Evolutionary conservation across 306 rosid genomes (phyloP), one percentile per base, ranked within the genome.

Genomic region (Casuarina equisetifolia): DNA sequence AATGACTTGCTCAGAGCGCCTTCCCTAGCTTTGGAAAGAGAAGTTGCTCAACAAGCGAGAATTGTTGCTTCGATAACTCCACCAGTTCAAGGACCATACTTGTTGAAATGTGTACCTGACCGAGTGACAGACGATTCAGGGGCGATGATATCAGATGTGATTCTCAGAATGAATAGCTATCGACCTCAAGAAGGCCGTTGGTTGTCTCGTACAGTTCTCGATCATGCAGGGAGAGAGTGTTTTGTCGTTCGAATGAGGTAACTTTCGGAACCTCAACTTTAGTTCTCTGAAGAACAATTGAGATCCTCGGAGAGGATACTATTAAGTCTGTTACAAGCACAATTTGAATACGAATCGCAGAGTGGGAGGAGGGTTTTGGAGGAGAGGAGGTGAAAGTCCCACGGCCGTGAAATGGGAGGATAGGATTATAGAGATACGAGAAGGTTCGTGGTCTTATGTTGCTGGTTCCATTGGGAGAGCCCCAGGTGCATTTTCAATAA

Each of bases 171-270:
- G 95, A 94, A 89, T 80, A 86, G 83, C 57, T 90, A 90, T 83
- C 97, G 42, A 71, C 97, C 98, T n/a, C 97, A 94, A 85, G 97
- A 94, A 89, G 98, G 98, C 20, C 91, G 97, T 80, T 92, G 98
- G 98, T 76, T 94, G 81, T 90, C 97, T 72, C 95, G 93, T 69
- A 90, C 97, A 0, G 98, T 91, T 73, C 97, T 94, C 77, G 98
- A 94, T 82, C 97, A 94, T 83, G 90, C 92, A 38, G 95, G 98
- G 78, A 89, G 97, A 77, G 98, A 90, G 86, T 94, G 97, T 64
- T 94, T 94, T 82, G 95, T 92, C 77, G 75, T 92, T 79, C 85
- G 95, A 82, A 85, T 91, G 20, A 88, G 98, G 98, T 94, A 13
- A 66, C 13, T 20, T 79, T 66, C 71, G 44, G 9, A 80, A 74